Evolutionary conservation across 352 stramenopile species (phyloP).

Genomic region (Halophytophthora batemanensis): DNA sequence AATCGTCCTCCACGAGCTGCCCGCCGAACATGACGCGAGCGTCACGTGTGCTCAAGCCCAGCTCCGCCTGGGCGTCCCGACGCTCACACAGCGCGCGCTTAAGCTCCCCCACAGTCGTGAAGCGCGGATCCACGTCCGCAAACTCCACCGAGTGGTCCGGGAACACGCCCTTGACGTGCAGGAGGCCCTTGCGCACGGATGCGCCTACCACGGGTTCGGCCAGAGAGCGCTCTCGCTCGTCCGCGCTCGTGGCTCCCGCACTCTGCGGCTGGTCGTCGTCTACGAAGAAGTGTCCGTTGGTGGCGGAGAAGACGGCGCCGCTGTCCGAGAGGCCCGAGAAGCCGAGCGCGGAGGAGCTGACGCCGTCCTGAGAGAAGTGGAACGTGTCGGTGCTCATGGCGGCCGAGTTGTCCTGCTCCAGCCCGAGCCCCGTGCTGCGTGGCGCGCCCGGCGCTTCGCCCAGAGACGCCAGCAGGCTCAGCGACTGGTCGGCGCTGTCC

Average conservation of each 20-base stretch:
- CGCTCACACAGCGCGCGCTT: constrained; percentile 63
- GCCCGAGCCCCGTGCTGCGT: constrained; percentile 10
- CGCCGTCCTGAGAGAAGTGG: constrained; percentile 22
- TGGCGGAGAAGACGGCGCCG: constrained; percentile 5
- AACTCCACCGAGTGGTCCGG: constrained; percentile 81
- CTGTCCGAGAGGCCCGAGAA: constrained; percentile 4
- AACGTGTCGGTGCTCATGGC: constrained; percentile 32
- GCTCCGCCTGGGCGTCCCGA: constrained; percentile 34
- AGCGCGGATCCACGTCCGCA: constrained; percentile 67
- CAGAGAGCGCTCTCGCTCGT: constrained; percentile 3
- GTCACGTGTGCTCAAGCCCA: constrained; percentile 42
- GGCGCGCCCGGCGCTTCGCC: constrained; percentile 20
- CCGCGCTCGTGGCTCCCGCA: constrained; percentile 7
- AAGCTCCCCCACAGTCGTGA: constrained; percentile 69
- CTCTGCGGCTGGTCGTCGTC: constrained; percentile 15
- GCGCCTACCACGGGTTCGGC: constrained; percentile 43
- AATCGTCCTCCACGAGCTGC: constrained; percentile 73
- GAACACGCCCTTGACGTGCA: constrained; percentile 84
- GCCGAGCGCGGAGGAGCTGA: no score
- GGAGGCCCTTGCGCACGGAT: constrained; percentile 44
- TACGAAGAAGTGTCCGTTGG: background rate
- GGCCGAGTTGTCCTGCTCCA: constrained; percentile 7
- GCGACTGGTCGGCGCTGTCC: constrained; percentile 65
- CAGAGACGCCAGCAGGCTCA: constrained; percentile 69
- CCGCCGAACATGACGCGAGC: constrained; percentile 76